Conservation (phyloP, 805 yeast genomes). For the Zygosaccharomyces bailii region DNA sequence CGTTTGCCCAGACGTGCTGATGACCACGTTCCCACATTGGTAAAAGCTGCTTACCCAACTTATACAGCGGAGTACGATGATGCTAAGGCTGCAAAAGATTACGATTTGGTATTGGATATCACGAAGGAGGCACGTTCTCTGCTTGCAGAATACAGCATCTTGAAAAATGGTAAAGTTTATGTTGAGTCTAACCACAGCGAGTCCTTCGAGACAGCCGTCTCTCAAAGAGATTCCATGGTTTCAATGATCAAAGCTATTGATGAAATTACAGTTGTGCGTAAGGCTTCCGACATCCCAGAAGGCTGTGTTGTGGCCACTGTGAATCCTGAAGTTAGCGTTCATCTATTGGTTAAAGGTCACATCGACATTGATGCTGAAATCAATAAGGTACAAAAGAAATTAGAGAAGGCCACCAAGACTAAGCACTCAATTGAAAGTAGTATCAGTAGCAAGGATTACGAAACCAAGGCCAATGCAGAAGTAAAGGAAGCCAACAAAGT, state of each 20-base stretch:
- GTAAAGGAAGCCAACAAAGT: constrained; percentile 74
- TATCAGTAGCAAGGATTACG: constrained; percentile 70
- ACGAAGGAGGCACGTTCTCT: constrained; percentile 91
- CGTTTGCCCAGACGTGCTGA: constrained; percentile 84
- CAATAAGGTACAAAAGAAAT: constrained; percentile 72
- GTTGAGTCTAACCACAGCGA: constrained; percentile 61
- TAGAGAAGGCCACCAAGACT: constrained; percentile 59
- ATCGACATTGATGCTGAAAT: constrained; percentile 91
- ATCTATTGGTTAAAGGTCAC: constrained; percentile 89
- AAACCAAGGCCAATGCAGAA: constrained; percentile 75
- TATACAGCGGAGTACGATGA: constrained; percentile 60
- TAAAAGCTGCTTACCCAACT: constrained; percentile 75
- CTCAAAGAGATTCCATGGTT: constrained; percentile 82
- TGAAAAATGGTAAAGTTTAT: constrained; percentile 81
- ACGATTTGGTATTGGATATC: constrained; percentile 78
- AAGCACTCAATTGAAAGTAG: constrained; percentile 66
- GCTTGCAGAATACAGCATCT: constrained; percentile 82
- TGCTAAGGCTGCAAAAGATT: constrained; percentile 62
- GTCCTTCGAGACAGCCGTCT: constrained; percentile 49
- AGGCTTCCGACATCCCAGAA: constrained; percentile 61
- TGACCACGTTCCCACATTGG: constrained; percentile 68
- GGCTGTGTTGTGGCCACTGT: constrained; percentile 89
- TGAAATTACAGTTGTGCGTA: constrained; percentile 59
- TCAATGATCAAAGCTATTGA: constrained; percentile 90
- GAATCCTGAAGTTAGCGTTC: constrained; percentile 77